Percentiles rank a stretch among this genome's conserved stretches.
Evolutionary conservation across 352 stramenopile species (phyloP).

Genomic region (Phytophthora kernoviae): DNA sequence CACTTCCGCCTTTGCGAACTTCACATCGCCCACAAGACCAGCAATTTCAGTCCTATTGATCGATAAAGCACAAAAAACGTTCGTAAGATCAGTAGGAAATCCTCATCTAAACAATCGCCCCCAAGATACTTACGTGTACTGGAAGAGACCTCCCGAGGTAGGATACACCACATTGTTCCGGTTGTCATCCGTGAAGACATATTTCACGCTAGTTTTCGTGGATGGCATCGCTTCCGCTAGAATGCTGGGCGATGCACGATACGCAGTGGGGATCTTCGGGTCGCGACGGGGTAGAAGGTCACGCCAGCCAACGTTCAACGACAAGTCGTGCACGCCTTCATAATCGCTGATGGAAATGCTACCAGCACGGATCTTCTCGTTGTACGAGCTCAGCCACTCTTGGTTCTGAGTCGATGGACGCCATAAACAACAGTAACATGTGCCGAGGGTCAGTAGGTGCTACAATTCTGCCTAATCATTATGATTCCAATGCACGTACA

Average conservation of each 20-base stretch:
- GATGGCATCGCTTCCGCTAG: slow-evolving; percentile 89
- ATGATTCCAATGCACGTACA: slow-evolving; percentile 29
- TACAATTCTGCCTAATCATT: background rate
- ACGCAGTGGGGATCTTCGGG: slow-evolving; percentile 86
- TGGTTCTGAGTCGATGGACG: too few relatives aligned
- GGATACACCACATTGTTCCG: slow-evolving; percentile 89
- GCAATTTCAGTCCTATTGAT: slow-evolving; percentile 81
- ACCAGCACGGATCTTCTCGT: slow-evolving; percentile 83
- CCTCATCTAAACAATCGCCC: background rate
- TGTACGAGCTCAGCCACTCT: slow-evolving; percentile 89
- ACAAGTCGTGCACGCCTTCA: slow-evolving; percentile 83
- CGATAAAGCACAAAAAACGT: background rate
- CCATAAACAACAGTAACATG: slow-evolving; percentile 1
- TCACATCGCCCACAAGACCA: slow-evolving; percentile 85
- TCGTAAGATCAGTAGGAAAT: background rate
- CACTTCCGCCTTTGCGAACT: slow-evolving; percentile 89
- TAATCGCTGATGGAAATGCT: slow-evolving; percentile 89
- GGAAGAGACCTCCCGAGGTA: slow-evolving; percentile 88
- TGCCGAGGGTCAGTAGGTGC: background rate
- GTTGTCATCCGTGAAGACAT: slow-evolving; percentile 91
- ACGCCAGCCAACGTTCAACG: slow-evolving; percentile 85
- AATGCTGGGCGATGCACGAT: slow-evolving; percentile 90
- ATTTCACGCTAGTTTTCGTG: slow-evolving; percentile 92
- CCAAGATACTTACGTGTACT: slow-evolving; percentile 65
- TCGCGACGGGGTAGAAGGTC: slow-evolving; percentile 88